These are phyloP conservation scores for Leptosphaerulina australis DNA, from an alignment of 2,329 filamentous ascomycete species.

Conservation along the genomic window DNA sequence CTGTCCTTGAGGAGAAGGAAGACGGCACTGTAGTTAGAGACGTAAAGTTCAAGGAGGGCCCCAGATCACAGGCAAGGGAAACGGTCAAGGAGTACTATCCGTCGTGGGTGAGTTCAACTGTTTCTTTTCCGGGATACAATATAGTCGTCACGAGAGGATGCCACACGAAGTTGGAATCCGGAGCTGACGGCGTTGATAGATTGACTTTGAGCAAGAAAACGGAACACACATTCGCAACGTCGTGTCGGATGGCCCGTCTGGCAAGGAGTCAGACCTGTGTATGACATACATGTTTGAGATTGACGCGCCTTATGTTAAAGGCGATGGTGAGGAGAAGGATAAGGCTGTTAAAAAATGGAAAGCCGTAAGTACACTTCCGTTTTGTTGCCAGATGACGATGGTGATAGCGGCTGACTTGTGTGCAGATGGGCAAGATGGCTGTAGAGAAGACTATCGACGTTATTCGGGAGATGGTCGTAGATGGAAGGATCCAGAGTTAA, in stretches of 20 bases:
- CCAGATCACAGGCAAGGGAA: slow-evolving; percentile 44
- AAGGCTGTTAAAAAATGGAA: slow-evolving; percentile 35
- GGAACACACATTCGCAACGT: slow-evolving; percentile 55
- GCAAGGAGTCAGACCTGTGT: slow-evolving; percentile 44
- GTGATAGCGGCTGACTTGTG: slow-evolving; percentile 6
- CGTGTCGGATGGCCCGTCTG: slow-evolving; percentile 48
- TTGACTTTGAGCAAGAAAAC: slow-evolving; percentile 54
- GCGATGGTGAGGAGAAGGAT: slow-evolving; percentile 44
- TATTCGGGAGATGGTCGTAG: slow-evolving; percentile 52
- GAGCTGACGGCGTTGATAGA: slow-evolving; percentile 34
- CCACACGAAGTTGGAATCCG: too few species aligned
- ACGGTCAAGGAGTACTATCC: slow-evolving; percentile 48
- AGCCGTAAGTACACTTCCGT: too few species aligned
- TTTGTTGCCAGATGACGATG: not conserved
- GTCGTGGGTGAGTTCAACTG: slow-evolving; percentile 49
- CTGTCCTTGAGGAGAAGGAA: slow-evolving; percentile 49
- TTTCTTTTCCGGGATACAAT: too few species aligned
- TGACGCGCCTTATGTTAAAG: slow-evolving; percentile 43
- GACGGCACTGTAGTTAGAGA: slow-evolving; percentile 45
- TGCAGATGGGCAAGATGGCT: slow-evolving; percentile 49
- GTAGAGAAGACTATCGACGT: slow-evolving; percentile 53
- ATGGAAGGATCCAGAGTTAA: slow-evolving; percentile 44
- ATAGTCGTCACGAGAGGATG: too few species aligned
- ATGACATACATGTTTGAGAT: slow-evolving; percentile 58
- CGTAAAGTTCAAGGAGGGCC: slow-evolving; percentile 50